phyloP scores from a whole-genome alignment of 345 rosid genomes.

The Eucalyptus cloeziana region DNA sequence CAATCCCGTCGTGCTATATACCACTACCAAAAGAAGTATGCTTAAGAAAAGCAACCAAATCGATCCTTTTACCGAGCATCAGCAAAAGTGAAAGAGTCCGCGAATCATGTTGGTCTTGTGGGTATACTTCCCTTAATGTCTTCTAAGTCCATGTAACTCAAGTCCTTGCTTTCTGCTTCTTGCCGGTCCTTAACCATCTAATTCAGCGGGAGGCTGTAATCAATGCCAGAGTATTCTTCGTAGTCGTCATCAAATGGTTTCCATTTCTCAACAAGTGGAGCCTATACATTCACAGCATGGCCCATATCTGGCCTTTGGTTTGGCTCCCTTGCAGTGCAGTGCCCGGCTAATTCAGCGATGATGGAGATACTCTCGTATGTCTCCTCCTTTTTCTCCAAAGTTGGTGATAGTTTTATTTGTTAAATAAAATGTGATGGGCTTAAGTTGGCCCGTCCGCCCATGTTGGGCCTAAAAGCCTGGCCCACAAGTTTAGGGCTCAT shows the following conservation, averaged over 20 bases:
- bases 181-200: conserved; percentile 82
- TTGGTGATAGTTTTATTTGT: too few relatives aligned
- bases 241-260: conserved; percentile 40
- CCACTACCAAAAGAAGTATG: too few relatives aligned
- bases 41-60: too few relatives aligned
- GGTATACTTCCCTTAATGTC: too few relatives aligned
- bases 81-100: too few relatives aligned
- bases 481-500: too few relatives aligned
- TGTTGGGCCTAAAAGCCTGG: too few relatives aligned
- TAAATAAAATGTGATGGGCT: too few relatives aligned
- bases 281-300: conserved; percentile 52
- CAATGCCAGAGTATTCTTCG: conserved; percentile 59
- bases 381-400: conserved; percentile 37
- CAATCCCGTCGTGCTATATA: too few relatives aligned
- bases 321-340: conserved; percentile 70
- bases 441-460: too few relatives aligned
- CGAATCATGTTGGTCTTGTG: too few relatives aligned
- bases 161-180: conserved; percentile 67
- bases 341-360: conserved; percentile 62
- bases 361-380: conserved; percentile 39
- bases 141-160: conserved; percentile 34
- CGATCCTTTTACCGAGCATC: too few relatives aligned
- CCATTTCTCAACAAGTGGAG: conserved; percentile 67
- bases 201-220: conserved; percentile 62
- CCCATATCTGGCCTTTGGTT: conserved; percentile 71